Percentiles rank a stretch among this genome's conserved stretches.
Conservation (phyloP, 768 basidiomycete species). For the Mycena epipterygia region DNA sequence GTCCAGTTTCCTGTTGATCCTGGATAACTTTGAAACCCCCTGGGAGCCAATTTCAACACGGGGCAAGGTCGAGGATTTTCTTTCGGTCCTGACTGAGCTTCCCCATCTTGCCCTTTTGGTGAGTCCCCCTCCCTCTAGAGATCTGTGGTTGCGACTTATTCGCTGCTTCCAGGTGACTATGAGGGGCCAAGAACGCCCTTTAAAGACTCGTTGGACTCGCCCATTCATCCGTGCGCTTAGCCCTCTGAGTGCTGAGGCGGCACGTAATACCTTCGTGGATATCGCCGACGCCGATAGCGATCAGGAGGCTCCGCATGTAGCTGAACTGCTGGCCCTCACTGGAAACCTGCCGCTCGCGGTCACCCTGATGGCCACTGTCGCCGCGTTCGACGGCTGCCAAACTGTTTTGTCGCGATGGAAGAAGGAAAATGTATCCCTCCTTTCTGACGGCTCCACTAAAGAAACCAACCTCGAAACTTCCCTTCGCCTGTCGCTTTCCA, state of each 20-base stretch:
- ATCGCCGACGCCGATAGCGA: neutral
- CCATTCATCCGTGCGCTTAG: slow-evolving; percentile 3
- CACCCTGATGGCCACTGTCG: slow-evolving; percentile 7
- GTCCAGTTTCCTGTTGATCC: neutral
- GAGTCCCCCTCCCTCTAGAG: neutral
- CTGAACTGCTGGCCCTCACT: neutral
- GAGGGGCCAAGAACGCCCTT: slow-evolving; percentile 13
- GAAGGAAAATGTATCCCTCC: neutral
- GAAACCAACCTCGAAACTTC: slow-evolving; percentile 11
- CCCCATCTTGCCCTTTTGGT: slow-evolving; percentile 14
- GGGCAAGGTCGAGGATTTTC: slow-evolving; percentile 4
- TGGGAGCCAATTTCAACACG: slow-evolving; percentile 2
- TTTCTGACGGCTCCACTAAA: slow-evolving; percentile 6
- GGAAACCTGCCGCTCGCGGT: slow-evolving; percentile 15
- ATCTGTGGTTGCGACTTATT: neutral
- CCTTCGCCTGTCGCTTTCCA: slow-evolving; percentile 13
- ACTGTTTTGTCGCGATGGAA: slow-evolving; percentile 11
- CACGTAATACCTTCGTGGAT: slow-evolving; percentile 8
- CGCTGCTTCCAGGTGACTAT: slow-evolving; percentile 3
- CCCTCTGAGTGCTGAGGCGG: slow-evolving; percentile 6
- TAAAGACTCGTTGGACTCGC: slow-evolving; percentile 13
- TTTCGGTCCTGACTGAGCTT: neutral
- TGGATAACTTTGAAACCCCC: too few relatives aligned
- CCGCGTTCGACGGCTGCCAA: neutral
- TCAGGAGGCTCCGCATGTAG: neutral